These are phyloP conservation scores for Helicostylum pulchrum DNA, from an alignment of 192 early-diverging fungal species.

Conservation along the genomic window DNA sequence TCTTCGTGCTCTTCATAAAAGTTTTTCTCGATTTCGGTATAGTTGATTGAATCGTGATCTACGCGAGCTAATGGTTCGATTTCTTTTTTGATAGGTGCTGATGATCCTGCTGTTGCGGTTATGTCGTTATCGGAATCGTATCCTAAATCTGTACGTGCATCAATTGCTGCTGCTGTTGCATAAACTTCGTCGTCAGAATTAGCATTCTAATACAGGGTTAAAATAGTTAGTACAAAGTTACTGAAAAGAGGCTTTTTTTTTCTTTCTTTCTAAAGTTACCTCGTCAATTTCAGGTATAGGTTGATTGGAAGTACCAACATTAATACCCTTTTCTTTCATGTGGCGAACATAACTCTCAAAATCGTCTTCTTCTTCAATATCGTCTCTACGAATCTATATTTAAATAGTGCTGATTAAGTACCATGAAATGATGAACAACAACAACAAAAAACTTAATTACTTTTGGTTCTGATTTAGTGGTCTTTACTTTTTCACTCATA, in stretches of 20 bases:
- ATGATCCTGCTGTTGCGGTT: neutral
- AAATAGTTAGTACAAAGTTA: conserved; percentile 18
- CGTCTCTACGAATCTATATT: conserved; percentile 53
- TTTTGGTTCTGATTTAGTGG: conserved; percentile 45
- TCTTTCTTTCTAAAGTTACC: conserved; percentile 29
- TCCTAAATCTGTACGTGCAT: conserved; percentile 37
- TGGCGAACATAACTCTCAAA: conserved; percentile 72
- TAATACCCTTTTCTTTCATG: conserved; percentile 72
- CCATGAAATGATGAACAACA: no score
- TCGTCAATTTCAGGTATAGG: conserved; percentile 38
- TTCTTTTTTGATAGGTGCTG: conserved; percentile 51
- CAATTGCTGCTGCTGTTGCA: conserved; percentile 70
- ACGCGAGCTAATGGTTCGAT: conserved; percentile 54
- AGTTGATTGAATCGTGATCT: conserved; percentile 65
- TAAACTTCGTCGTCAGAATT: conserved; percentile 87
- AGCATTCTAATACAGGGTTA: conserved; percentile 31
- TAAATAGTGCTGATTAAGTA: neutral
- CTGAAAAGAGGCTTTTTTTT: no score
- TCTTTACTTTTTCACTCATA: conserved; percentile 53
- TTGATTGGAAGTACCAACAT: conserved; percentile 57
- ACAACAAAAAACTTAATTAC: conserved; percentile 12
- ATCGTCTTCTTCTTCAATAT: conserved; percentile 74
- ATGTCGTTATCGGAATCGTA: conserved; percentile 33
- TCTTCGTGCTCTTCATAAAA: conserved; percentile 80
- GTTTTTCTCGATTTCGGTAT: conserved; percentile 69